A percentile compares a stretch with the other conserved stretches of the same genome.
Conservation (phyloP, 2,329 filamentous ascomycete genomes). For the Scopulariopsis brevicaulis region DNA sequence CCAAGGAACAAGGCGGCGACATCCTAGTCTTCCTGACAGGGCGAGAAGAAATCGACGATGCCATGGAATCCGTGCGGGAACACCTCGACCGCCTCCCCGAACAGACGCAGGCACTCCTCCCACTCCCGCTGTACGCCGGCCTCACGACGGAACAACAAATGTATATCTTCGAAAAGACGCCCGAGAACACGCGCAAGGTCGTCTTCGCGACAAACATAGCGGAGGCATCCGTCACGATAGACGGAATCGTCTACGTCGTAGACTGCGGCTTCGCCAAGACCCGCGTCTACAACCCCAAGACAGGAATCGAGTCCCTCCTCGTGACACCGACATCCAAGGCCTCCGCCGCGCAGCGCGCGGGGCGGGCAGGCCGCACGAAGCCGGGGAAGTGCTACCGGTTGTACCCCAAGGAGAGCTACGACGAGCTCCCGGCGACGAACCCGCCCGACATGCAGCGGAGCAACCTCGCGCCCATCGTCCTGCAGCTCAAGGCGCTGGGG, state of each 20-base stretch:
- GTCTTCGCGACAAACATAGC: constrained; percentile 94
- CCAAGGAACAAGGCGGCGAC: constrained; percentile 69
- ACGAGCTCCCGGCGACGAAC: constrained; percentile 54
- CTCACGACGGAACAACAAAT: constrained; percentile 86
- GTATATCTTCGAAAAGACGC: constrained; percentile 80
- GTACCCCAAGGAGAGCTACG: constrained; percentile 68
- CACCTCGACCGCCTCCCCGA: constrained; percentile 10
- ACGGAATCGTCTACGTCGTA: constrained; percentile 82
- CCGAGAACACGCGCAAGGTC: constrained; percentile 76
- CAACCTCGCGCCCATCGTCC: constrained; percentile 75
- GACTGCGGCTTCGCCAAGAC: constrained; percentile 89
- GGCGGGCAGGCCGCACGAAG: constrained; percentile 77
- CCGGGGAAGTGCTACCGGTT: constrained; percentile 91
- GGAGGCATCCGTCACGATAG: constrained; percentile 90
- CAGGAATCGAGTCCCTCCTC: constrained; percentile 80
- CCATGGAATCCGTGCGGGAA: constrained; percentile 7
- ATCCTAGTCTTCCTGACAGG: constrained; percentile 88
- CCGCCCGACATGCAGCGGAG: constrained; percentile 86
- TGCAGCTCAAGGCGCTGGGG: constrained; percentile 89
- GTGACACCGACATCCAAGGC: constrained; percentile 78
- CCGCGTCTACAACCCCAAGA: constrained; percentile 70
- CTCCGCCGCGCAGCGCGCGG: constrained; percentile 82
- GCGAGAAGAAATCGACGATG: constrained; percentile 74
- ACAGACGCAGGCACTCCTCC: constrained; percentile 44
- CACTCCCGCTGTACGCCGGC: constrained; percentile 76